Evolutionary conservation across 805 yeast genomes (phyloP).

Genomic region (Grigorovia yakushimaensis): DNA sequence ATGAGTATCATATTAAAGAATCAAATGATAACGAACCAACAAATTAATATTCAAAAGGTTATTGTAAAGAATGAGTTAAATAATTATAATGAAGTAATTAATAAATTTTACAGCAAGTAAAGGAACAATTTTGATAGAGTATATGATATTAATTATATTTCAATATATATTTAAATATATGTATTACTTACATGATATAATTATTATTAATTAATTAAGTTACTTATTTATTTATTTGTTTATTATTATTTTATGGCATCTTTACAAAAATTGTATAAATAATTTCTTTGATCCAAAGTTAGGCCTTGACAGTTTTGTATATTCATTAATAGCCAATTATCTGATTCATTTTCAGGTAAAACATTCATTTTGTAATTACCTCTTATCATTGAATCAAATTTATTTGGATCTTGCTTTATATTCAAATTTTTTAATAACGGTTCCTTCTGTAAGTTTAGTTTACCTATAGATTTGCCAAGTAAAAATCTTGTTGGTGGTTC

Average conservation of each 20-base stretch:
- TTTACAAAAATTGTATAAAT: constrained; percentile 23
- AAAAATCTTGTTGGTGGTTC: background rate
- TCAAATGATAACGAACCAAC: constrained; percentile 4
- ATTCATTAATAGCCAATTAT: constrained; percentile 13
- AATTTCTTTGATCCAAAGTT: constrained; percentile 10
- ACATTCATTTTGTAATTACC: constrained; percentile 17
- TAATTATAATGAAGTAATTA: constrained; percentile 6
- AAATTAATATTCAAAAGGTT: constrained; percentile 15
- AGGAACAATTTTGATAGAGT: constrained; percentile 1
- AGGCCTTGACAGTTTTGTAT: constrained; percentile 12
- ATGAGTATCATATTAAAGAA: constrained; percentile 10
- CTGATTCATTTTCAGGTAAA: constrained; percentile 4
- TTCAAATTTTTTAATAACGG: constrained; percentile 16
- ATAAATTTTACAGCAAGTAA: too few relatives aligned
- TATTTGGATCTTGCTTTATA: constrained; percentile 8
- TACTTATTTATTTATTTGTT: constrained; percentile 10
- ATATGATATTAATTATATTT: too few relatives aligned
- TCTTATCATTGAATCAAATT: constrained; percentile 10
- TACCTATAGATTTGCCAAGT: constrained; percentile 4
- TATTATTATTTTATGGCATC: constrained; percentile 20
- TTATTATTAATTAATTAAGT: background rate
- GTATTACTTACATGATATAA: background rate
- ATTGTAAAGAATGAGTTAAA: constrained; percentile 15
- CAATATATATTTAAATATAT: background rate
- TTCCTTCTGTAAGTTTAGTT: constrained; percentile 14